A percentile compares a stretch with the other conserved stretches of the same genome.
phyloP scores from a whole-genome alignment of 176 grass and related monocot genomes.

The Lolium rigidum region DNA sequence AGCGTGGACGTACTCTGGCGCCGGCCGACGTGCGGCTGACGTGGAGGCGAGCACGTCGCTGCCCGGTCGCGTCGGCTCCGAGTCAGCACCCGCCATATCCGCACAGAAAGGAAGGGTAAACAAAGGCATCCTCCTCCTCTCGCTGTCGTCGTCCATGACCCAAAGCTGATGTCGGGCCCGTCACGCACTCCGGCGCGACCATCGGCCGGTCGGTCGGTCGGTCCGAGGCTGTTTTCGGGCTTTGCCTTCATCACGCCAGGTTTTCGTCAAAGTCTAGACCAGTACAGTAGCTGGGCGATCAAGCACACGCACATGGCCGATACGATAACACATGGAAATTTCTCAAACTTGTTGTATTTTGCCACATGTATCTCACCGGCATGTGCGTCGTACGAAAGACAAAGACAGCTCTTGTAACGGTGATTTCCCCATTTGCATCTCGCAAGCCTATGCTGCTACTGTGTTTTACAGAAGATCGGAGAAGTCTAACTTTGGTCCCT shows the following conservation, averaged over 20 bases:
- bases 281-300: neutral
- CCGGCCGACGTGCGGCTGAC: conserved; percentile 10
- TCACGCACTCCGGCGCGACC: neutral
- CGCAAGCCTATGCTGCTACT: too few relatives aligned
- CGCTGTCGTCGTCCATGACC: neutral
- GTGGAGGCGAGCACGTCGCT: neutral
- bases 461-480: too few relatives aligned
- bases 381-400: neutral
- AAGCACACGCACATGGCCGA: neutral
- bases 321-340: neutral
- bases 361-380: neutral
- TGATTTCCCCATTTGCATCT: too few relatives aligned
- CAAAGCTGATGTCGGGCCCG: neutral
- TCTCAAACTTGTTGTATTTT: neutral
- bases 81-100: conserved; percentile 23
- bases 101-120: neutral
- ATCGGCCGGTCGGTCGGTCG: neutral
- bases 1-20: neutral
- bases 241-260: neutral
- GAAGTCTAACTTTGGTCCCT: too few relatives aligned
- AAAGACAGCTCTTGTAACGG: too few relatives aligned
- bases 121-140: neutral
- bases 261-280: neutral
- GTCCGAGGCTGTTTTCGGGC: neutral
- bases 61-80: conserved; percentile 19